Conservation (phyloP, 257 asterid genomes). For the Nicotiana paniculata region DNA sequence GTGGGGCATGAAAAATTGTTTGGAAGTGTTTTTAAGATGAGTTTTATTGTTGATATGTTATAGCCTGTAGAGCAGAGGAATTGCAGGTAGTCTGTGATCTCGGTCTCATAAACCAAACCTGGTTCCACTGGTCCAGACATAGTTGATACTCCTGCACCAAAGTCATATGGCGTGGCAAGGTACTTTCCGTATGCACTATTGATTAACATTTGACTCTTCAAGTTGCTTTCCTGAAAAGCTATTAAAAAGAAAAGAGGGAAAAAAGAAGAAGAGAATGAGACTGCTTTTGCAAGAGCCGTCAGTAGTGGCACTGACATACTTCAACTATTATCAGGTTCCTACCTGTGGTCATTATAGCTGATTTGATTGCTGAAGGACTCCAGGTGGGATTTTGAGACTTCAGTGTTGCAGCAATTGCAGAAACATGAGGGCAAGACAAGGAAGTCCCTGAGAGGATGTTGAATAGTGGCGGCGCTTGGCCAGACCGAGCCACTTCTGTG, state of each 20-base stretch:
- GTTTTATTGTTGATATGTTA: neutral
- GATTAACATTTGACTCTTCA: neutral
- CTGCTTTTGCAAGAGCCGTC: neutral
- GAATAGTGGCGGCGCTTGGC: neutral
- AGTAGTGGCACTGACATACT: neutral
- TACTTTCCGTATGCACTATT: neutral
- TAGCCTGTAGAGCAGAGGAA: neutral
- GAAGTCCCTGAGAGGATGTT: neutral
- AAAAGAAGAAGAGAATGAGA: neutral
- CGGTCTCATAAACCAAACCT: neutral
- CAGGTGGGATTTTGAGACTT: neutral
- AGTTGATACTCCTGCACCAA: neutral
- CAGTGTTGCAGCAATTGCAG: neutral
- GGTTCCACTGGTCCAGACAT: neutral
- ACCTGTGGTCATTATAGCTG: neutral
- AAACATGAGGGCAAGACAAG: neutral
- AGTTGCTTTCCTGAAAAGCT: neutral
- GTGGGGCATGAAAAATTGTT: neutral
- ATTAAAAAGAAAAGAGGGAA: neutral
- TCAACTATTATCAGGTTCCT: neutral
- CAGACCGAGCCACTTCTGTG: neutral
- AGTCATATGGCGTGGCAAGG: neutral
- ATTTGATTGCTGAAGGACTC: neutral
- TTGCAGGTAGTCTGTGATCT: constrained; percentile 1
- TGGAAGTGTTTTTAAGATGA: neutral